Conservation (phyloP, 257 asterid genomes). For the Capsicum rhomboideum region DNA sequence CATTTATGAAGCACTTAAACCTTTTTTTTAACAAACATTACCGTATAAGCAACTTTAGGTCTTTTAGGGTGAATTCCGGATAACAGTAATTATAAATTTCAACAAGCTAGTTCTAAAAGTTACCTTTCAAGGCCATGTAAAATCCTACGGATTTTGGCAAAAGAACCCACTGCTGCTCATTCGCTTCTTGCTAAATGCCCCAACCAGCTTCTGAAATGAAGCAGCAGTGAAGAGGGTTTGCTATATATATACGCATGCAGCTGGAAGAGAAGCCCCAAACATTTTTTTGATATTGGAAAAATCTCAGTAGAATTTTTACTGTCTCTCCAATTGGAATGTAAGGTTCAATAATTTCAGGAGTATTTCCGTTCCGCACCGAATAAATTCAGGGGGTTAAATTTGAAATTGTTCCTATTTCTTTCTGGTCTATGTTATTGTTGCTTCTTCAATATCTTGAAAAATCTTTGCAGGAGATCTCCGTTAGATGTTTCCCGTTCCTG, state of each 20-base stretch:
- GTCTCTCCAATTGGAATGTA: not conserved
- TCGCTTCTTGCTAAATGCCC: not conserved
- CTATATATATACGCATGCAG: not conserved
- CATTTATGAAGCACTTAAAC: not conserved
- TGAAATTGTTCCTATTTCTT: not conserved
- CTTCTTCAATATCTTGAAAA: not conserved
- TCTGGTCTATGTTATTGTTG: not conserved
- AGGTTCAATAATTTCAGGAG: not conserved
- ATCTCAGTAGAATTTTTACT: not conserved
- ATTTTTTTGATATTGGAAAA: not conserved
- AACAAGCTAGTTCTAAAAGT: not conserved
- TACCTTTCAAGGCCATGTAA: not conserved
- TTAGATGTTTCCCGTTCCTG: not conserved
- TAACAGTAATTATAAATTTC: not conserved
- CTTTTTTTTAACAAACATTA: not conserved
- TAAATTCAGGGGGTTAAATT: not conserved
- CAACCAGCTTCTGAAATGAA: not conserved
- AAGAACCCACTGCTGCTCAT: not conserved
- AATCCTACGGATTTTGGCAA: not conserved
- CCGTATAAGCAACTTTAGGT: not conserved
- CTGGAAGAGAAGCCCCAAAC: not conserved
- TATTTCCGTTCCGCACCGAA: not conserved
- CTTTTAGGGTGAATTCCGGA: not conserved
- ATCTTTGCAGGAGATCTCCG: not conserved
- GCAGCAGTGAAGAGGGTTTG: not conserved